Evolutionary conservation across 2,329 filamentous ascomycete genomes (phyloP).

Genomic region (Fusarium sp.): DNA sequence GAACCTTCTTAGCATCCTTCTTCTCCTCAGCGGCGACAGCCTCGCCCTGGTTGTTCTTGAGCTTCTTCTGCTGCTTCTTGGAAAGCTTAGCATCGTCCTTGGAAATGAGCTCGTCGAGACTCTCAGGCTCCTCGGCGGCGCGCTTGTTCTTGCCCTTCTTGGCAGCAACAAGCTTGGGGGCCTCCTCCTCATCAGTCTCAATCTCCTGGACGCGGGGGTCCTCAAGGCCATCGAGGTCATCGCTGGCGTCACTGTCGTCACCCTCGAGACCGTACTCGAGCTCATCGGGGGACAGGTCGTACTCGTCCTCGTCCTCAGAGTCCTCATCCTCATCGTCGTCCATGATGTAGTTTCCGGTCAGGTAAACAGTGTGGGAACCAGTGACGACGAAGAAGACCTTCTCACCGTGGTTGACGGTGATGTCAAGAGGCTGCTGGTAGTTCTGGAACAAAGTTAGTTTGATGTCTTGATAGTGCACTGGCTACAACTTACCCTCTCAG

Average conservation of each 20-base stretch:
- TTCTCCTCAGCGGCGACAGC: constrained; percentile 72
- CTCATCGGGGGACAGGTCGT: constrained; percentile 85
- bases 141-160: constrained; percentile 95
- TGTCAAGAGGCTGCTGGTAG: constrained; percentile 95
- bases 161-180: constrained; percentile 67
- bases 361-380: constrained; percentile 88
- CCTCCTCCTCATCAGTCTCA: constrained; percentile 77
- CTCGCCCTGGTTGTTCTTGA: constrained; percentile 98
- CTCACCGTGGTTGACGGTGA: constrained; percentile 90
- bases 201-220: constrained; percentile 88
- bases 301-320: constrained; percentile 76
- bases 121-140: constrained; percentile 77
- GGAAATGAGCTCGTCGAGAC: constrained; percentile 85
- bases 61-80: constrained; percentile 98
- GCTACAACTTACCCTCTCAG: constrained; percentile 76
- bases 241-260: constrained; percentile 77
- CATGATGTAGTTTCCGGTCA: constrained; percentile 96
- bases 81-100: constrained; percentile 83
- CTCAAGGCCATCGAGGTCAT: constrained; percentile 81
- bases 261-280: constrained; percentile 78
- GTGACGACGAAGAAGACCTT: constrained; percentile 91
- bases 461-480: not conserved
- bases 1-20: constrained; percentile 86
- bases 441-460: constrained; percentile 60
- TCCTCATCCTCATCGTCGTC: constrained; percentile 73